Base-by-base conservation (phyloP, 163 green algal genomes). In the Coccomyxa subellipsoidea region DNA sequence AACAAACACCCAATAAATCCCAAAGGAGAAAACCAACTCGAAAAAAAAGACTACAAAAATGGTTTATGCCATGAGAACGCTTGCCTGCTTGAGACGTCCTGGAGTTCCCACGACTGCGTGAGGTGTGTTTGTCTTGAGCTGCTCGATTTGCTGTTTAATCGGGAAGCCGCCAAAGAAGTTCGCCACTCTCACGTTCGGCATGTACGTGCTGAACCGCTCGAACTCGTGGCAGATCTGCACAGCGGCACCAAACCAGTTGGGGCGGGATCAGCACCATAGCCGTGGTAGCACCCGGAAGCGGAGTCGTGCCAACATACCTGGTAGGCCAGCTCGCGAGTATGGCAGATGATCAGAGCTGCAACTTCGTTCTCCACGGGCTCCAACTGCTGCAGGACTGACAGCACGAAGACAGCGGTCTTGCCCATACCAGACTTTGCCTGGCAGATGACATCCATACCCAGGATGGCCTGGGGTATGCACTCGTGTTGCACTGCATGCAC, bases 381-480 rank as follows among this genome's bases (percentile, higher is more conserved):
- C n/a, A 99, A 89, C 88, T 99, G 96, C 89, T 99, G 97, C 69
- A 99, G 91, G 36, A 97, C 92, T 29, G 96, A 94, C 53, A 99
- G 92, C n/a, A 99, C 96, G 86, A 99, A 99, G 15, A 99, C 97
- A 12, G 96, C 97, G 3, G 97, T 99, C 94, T 99, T 99, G 69
- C 97, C 97, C 97, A 99, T 99, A 77, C 97, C 97, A 25, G 94
- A 98, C 93, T 99, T 99, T 37, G 97, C 97, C 88, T 99, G 97
- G 88, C 97, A 99, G 18, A 99, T 92, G 21, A 99, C 93, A 85
- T 99, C 97, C 92, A 97, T 96, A 75, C 97, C 96, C 71, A 98
- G 90, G 77, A 99, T 98, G 59, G 97, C 96, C 85, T 98, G 94
- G 15, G 97, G 97, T 84, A 99, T 99, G 89, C 96, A 99, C 87